Base-by-base conservation (phyloP, 108 stramenopile species). In the Nitzschia sp. region DNA sequence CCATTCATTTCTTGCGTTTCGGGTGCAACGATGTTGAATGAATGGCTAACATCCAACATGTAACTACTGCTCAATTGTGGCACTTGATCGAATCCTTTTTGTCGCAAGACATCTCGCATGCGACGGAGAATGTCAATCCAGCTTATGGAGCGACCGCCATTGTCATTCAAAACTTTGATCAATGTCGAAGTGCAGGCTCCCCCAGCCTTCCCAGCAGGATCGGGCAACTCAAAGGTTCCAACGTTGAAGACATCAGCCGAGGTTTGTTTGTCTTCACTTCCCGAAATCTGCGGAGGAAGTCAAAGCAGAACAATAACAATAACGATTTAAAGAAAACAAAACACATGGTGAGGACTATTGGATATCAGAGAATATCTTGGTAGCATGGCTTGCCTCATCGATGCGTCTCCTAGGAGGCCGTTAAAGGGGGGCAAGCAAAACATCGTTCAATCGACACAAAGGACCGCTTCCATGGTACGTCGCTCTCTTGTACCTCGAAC, bases 151-250 rank as follows among this genome's bases (percentile, higher is more conserved):
- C 50, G 65, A 26, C 80, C 72, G 30, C 73, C 54, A 34, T 76
- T 59, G n/a, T 84, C 69, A 60, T 84, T 89, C 48, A 93, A 64
- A 4, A 85, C 93, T 57, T 86, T 73, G 21, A 97, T 77, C 2
- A 97, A 59, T 17, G 96, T 90, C n/a, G 91, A 91, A 0, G 96
- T 97, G 70, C 94, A 95, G 41, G 94, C 94, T 2, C 96, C 96
- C 30, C 96, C 94, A 19, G 96, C 93, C 32, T 69, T 68, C 27
- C 84, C 84, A 11, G 72, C 77, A n/a, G 84, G 87, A 63, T 94
- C 92, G 5, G 96, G 94, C 25, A 96, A 80, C 36, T 86, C 65
- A 78, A 96, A 96, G 28, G 72, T 65, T 17, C 84, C 69, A 34
- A 96, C 96, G 57, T 96, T 93, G 27, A 68, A 71, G 8, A 80